phyloP scores from a whole-genome alignment of 148 eudicot species.

The Fagopyrum tataricum region DNA sequence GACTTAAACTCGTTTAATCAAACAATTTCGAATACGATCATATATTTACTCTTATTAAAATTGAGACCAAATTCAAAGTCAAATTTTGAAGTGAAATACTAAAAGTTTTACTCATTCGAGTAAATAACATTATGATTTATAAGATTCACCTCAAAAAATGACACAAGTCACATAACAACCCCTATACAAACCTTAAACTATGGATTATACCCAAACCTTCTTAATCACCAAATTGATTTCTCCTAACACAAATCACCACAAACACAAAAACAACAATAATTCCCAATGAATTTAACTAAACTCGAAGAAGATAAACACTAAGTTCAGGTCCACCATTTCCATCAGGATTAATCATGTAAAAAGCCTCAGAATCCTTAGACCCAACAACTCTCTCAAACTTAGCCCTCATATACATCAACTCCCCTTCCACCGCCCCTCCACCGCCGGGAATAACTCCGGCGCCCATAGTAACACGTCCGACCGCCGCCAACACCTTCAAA shows the following conservation, averaged over 20 bases:
- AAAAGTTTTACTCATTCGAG: neutral
- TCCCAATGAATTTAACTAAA: conserved; percentile 15
- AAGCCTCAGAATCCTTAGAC: conserved; percentile 82
- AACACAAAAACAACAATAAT: neutral
- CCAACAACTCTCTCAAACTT: conserved; percentile 93
- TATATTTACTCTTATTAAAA: neutral
- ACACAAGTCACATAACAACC: neutral
- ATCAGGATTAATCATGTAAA: conserved; percentile 97
- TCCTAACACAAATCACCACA: neutral
- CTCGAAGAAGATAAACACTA: conserved; percentile 74
- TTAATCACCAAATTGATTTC: neutral
- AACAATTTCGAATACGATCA: too few species aligned
- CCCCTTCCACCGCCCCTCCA: conserved; percentile 41
- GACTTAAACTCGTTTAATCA: too few species aligned
- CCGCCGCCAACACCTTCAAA: conserved; percentile 52
- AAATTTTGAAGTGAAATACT: neutral
- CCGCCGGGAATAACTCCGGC: conserved; percentile 73
- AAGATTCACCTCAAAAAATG: neutral
- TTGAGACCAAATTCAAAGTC: neutral
- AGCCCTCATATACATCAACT: conserved; percentile 88
- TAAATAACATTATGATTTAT: neutral
- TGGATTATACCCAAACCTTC: neutral
- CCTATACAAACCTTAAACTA: neutral
- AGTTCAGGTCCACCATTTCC: conserved; percentile 79
- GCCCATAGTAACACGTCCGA: conserved; percentile 82